phyloP scores from a whole-genome alignment of 225 moss, liverwort and hornwort species.

The Sphagnum contortum region DNA sequence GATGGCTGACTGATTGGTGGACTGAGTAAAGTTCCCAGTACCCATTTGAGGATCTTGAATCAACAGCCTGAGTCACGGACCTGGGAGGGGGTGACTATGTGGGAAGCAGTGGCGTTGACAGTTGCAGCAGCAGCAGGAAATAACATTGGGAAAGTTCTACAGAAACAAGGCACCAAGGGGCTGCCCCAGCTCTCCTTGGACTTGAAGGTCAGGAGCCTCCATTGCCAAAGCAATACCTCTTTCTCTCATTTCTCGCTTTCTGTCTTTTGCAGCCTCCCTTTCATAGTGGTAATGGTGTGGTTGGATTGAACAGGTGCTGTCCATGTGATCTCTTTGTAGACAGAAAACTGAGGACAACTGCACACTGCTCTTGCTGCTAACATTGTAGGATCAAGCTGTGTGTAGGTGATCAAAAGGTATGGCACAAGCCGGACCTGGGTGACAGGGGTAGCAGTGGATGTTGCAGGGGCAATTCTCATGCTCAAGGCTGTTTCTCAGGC shows the following conservation, averaged over 20 bases:
- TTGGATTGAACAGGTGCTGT: not conserved
- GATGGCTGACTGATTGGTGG: too few species aligned
- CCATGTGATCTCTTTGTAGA: not conserved
- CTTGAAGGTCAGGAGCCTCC: conserved; percentile 41
- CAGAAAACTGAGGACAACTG: not conserved
- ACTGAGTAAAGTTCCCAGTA: too few species aligned
- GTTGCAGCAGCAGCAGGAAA: conserved; percentile 94
- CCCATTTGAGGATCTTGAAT: too few species aligned
- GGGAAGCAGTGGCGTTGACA: conserved; percentile 87
- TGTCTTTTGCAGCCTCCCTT: not conserved
- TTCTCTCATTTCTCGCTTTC: not conserved
- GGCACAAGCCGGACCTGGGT: conserved; percentile 80
- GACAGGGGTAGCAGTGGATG: conserved; percentile 72
- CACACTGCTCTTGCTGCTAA: too few species aligned
- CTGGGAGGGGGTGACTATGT: conserved; percentile 23
- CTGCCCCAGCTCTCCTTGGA: conserved; percentile 80
- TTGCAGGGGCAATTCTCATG: conserved; percentile 83
- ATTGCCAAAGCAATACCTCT: not conserved
- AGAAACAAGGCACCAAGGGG: conserved; percentile 97
- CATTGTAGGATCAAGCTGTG: not conserved
- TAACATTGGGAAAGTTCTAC: conserved; percentile 92
- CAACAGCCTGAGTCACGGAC: too few species aligned
- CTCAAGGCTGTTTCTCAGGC: conserved; percentile 96
- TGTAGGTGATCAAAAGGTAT: conserved; percentile 77
- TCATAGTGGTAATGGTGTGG: not conserved